These are phyloP conservation scores for Heterobasidion annosum DNA, from an alignment of 1,284 basidiomycete species.

Conservation along the genomic window DNA sequence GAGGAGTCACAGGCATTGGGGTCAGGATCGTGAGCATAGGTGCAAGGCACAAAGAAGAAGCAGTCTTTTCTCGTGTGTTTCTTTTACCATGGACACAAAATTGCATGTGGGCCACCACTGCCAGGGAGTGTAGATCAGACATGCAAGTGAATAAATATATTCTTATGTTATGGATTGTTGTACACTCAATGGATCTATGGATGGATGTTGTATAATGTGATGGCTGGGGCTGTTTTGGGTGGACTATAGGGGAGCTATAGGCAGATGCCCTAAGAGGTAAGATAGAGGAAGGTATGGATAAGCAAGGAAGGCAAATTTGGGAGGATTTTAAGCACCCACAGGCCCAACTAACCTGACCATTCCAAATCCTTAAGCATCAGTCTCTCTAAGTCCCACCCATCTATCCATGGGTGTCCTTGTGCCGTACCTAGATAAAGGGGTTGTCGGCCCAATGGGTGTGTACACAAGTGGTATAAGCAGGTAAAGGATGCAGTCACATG, in stretches of 20 bases:
- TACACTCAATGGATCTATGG: background rate
- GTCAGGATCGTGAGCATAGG: background rate
- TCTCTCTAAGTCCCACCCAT: too few species aligned
- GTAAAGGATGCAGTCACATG: too few species aligned
- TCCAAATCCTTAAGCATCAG: too few species aligned
- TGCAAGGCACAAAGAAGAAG: background rate
- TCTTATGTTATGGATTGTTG: background rate
- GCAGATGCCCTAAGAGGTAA: background rate
- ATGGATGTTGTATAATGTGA: background rate
- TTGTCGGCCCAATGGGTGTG: too few species aligned
- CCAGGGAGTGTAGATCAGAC: slow-evolving; percentile 24
- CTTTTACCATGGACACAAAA: slow-evolving; percentile 37
- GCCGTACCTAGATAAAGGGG: too few species aligned
- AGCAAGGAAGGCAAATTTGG: background rate
- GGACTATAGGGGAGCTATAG: background rate
- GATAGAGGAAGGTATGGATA: background rate
- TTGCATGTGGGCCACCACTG: slow-evolving; percentile 31
- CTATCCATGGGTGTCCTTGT: too few species aligned
- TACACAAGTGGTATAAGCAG: too few species aligned
- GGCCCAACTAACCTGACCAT: too few species aligned
- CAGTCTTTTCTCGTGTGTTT: slow-evolving; percentile 32
- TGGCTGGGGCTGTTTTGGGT: background rate
- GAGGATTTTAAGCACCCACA: background rate
- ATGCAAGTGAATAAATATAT: slow-evolving; percentile 31
- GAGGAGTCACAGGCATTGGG: background rate